Conservation (phyloP, 192 early-diverging fungal genomes). For the Kickxella alabastrina region DNA sequence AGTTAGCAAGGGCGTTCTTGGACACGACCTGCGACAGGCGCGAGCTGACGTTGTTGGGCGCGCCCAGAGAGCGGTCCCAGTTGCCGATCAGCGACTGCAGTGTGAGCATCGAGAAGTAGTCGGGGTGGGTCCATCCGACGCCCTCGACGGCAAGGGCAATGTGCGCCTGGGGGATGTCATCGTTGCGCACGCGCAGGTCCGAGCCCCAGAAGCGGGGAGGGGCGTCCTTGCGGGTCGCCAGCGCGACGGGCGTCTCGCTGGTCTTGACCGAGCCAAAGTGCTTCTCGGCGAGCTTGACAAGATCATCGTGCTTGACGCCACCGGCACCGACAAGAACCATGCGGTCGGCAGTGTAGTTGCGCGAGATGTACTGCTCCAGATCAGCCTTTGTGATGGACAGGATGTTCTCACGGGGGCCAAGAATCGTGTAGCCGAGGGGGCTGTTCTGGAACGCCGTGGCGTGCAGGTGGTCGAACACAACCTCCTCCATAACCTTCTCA, state of each 20-base stretch:
- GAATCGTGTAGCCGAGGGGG: constrained; percentile 86
- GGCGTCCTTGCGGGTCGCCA: constrained; percentile 49
- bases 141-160: constrained; percentile 98
- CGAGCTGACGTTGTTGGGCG: constrained; percentile 80
- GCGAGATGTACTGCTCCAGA: constrained; percentile 81
- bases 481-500: constrained; percentile 94
- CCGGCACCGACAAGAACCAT: constrained; percentile 96
- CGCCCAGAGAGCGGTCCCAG: constrained; percentile 94
- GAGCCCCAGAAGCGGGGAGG: constrained; percentile 83
- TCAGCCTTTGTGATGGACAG: constrained; percentile 82
- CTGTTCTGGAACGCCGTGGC: constrained; percentile 89
- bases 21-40: constrained; percentile 78
- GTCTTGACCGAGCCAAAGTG: constrained; percentile 82
- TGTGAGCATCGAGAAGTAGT: constrained; percentile 95
- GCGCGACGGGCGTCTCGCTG: constrained; percentile 52
- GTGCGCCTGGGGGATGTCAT: constrained; percentile 86
- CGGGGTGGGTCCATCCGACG: constrained; percentile 88
- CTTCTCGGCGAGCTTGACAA: constrained; percentile 89
- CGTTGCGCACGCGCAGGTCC: constrained; percentile 84
- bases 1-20: constrained; percentile 88
- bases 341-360: constrained; percentile 95
- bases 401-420: constrained; percentile 94
- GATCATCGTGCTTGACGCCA: constrained; percentile 87
- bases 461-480: constrained; percentile 98
- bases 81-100: constrained; percentile 93